phyloP scores from a whole-genome alignment of 2,329 filamentous ascomycete genomes.

The Sarocladiaceae sp. region DNA sequence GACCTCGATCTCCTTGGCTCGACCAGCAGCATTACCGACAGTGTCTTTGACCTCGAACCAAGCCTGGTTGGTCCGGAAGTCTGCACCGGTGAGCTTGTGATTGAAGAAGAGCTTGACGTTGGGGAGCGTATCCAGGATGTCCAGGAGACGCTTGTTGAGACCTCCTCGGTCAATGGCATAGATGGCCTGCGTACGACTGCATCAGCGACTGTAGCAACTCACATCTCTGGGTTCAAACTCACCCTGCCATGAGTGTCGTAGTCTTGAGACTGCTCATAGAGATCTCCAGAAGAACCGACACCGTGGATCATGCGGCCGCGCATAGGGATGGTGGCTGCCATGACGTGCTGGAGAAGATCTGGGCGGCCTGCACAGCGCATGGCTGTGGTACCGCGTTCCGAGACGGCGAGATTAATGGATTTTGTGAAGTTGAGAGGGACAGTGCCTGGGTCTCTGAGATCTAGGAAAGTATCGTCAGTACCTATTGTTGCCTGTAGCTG shows the following conservation, averaged over 20 bases:
- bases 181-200: constrained; percentile 55
- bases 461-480: constrained; percentile 39
- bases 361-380: constrained; percentile 64
- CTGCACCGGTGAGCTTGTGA: constrained; percentile 85
- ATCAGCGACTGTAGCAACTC: constrained; percentile 10
- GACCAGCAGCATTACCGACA: constrained; percentile 28
- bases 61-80: constrained; percentile 71
- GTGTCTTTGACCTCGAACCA: constrained; percentile 68
- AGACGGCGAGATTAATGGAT: constrained; percentile 96
- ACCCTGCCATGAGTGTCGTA: constrained; percentile 88
- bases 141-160: constrained; percentile 77
- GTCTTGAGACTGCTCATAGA: constrained; percentile 77
- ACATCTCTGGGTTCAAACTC: constrained; percentile 22
- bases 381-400: constrained; percentile 87
- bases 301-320: constrained; percentile 94
- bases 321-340: constrained; percentile 83
- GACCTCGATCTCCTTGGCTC: constrained; percentile 69
- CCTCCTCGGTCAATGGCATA: constrained; percentile 78
- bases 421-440: constrained; percentile 91
- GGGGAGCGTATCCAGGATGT: constrained; percentile 73
- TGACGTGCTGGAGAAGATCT: constrained; percentile 64
- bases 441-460: constrained; percentile 77
- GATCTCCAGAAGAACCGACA: constrained; percentile 51
- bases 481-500: too few relatives aligned
- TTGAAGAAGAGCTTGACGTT: constrained; percentile 93